Evolutionary conservation across 2,329 filamentous ascomycete species (phyloP), one percentile per base, ranked within the genome.

Genomic region (Daldinia sp.): DNA sequence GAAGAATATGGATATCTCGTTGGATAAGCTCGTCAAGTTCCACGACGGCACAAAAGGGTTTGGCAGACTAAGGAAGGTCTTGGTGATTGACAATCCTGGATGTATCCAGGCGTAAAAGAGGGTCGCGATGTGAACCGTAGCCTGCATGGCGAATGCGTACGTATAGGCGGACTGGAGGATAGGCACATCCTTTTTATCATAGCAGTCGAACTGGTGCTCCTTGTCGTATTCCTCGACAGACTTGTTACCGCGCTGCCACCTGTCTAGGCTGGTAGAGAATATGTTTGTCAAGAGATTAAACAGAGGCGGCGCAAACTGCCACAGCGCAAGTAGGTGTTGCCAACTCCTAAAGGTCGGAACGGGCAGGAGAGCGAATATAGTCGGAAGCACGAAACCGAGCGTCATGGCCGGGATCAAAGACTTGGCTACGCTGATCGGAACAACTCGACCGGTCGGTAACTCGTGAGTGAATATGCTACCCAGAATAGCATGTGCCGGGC

Each of bases 91-190:
- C 11, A 51, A 49, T 1, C 19, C 54, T 7, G 35, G 43, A 30
- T 47, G 30, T 13, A 47, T 43, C 23, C 34, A 65, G 2, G 35
- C 50, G 17, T 58, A 53, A 2, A 23, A 50, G 17, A 63, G 19
- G 6, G 59, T 56, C 2, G 50, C 55, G 10, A 66, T 11, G 57
- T 67, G 62, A 10, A 49, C 49, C 1, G 35, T 29, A 23, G 64
- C 37, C 32, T 66, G 64, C 7, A 62, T 19, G 2, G 27, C 34
- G 17, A 59, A 58, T 10, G 47, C 58, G 19, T 49, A 39, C 5
- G 27, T n/a, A 41, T 64, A 69, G 1, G 32, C 57, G 0, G 59
- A 34, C 13, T 61, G 47, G 23, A 67, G 59, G 21, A 50, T 27
- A 11, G 54, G 62, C 4, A 63, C 27, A 10, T 43, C 39, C 39